A percentile compares a stretch with the other conserved stretches of the same genome.
These are phyloP conservation scores for Tolypocladium nubicola DNA, from an alignment of 2,329 filamentous ascomycete species.

Conservation along the genomic window DNA sequence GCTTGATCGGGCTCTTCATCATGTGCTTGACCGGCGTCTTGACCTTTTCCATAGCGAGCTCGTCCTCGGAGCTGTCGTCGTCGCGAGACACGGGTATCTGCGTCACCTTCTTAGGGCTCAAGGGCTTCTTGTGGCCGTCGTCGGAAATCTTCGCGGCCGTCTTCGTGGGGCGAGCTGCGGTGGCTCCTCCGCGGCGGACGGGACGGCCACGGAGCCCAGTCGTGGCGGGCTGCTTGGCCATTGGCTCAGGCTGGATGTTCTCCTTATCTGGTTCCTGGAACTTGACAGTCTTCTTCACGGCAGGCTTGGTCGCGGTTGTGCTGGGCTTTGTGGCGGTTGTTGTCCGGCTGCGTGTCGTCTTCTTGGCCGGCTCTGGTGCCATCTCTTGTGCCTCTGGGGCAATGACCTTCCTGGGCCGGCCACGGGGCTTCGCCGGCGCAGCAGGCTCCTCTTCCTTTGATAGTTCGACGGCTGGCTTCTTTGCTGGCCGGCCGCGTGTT, in stretches of 20 bases:
- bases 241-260: slow-evolving; percentile 37
- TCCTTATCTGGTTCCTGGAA: slow-evolving; percentile 58
- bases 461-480: slow-evolving; percentile 14
- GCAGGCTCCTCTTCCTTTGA: slow-evolving; percentile 11
- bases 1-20: slow-evolving; percentile 46
- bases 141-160: slow-evolving; percentile 15
- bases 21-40: slow-evolving; percentile 40
- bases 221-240: slow-evolving; percentile 22
- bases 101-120: slow-evolving; percentile 56
- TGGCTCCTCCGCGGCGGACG: slow-evolving; percentile 28
- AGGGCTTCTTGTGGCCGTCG: slow-evolving; percentile 31
- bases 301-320: slow-evolving; percentile 26
- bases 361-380: slow-evolving; percentile 18
- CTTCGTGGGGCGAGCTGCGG: slow-evolving; percentile 22
- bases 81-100: slow-evolving; percentile 40
- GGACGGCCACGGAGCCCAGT: slow-evolving; percentile 28
- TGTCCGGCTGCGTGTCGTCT: slow-evolving; percentile 16
- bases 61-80: slow-evolving; percentile 43
- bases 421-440: slow-evolving; percentile 25
- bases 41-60: slow-evolving; percentile 39
- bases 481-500: slow-evolving; percentile 16
- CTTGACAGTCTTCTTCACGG: slow-evolving; percentile 49
- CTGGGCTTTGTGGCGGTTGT: slow-evolving; percentile 19
- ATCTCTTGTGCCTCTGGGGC: slow-evolving; percentile 9
- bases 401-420: slow-evolving; percentile 31